Evolutionary conservation across 441 rosid species (phyloP), one percentile per base, ranked within the genome.

Genomic region (Arabidopsis lyrata): DNA sequence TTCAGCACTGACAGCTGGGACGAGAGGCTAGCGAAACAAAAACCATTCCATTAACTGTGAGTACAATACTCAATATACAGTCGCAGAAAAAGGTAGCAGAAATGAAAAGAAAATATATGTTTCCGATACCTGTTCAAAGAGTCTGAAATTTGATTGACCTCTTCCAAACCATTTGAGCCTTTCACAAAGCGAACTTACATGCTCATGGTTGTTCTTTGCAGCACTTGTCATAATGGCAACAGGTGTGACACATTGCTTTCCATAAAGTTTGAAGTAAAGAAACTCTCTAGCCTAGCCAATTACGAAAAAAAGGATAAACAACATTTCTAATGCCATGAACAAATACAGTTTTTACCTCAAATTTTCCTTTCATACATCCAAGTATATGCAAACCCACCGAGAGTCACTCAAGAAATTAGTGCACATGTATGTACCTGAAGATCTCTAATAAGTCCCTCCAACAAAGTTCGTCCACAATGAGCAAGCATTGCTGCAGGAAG

Each of bases 401-500:
- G n/a, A n/a, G n/a, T n/a, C n/a, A n/a, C n/a, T n/a, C n/a, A n/a
- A n/a, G n/a, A n/a, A n/a, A n/a, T n/a, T n/a, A n/a, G n/a, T n/a
- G n/a, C n/a, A n/a, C n/a, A n/a, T n/a, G n/a, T n/a, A 10, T 68
- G 72, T 86, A 92, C 97, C 97, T 92, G 97, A 74, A 95, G 91
- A 83, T 92, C 97, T 83, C 97, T 86, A 57, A 95, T 83, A 68
- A 92, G 99, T 72, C 96, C 97, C 82, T 95, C 97, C 84, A 95
- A 79, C 79, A 95, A 83, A 52, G 97, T 92, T 76, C 88, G 73
- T 74, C 99, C 99, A 80, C 99, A 89, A 78, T 89, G 91, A 42
- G 91, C 89, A 83, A 95, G 97, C 97, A 95, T 87, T 53, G 97
- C 99, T 66, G 99, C 97, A 1, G 97, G 97, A 78, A 95, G 94